A percentile compares a stretch with the other conserved stretches of the same genome.
These are phyloP conservation scores for Asterochloris sp. DNA, from an alignment of 139 green algal genomes.

Conservation along the genomic window DNA sequence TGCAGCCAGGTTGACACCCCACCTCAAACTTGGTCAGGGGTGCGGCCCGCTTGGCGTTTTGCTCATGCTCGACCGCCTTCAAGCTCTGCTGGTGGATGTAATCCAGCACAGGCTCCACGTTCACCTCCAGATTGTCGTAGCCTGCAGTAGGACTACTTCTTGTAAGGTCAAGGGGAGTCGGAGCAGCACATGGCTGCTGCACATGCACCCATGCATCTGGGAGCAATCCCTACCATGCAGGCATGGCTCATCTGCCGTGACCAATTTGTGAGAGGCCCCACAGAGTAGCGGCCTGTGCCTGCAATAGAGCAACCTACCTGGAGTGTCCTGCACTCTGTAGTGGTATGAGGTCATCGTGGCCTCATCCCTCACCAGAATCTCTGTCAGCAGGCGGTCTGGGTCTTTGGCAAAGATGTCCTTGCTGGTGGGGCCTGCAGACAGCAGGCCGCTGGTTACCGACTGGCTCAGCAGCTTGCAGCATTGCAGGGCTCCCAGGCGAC, in stretches of 20 bases:
- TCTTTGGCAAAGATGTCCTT: slow-evolving; percentile 19
- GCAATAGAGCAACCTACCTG: slow-evolving; percentile 9
- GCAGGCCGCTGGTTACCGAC: too few relatives aligned
- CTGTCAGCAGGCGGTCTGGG: slow-evolving; percentile 28
- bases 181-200: too few relatives aligned
- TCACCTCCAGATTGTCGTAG: slow-evolving; percentile 27
- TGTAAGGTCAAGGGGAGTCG: too few relatives aligned
- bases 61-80: slow-evolving; percentile 18
- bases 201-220: too few relatives aligned
- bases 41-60: slow-evolving; percentile 15
- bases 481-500: too few relatives aligned
- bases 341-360: slow-evolving; percentile 20
- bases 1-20: background rate
- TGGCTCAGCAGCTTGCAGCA: too few relatives aligned
- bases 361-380: slow-evolving; percentile 29
- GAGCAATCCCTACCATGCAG: too few relatives aligned
- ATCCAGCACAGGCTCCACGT: slow-evolving; percentile 26
- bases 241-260: too few relatives aligned
- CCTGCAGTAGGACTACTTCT: background rate
- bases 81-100: slow-evolving; percentile 14
- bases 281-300: background rate
- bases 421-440: slow-evolving; percentile 2
- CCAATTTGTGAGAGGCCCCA: too few relatives aligned
- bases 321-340: slow-evolving; percentile 31
- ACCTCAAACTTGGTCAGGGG: slow-evolving; percentile 8